Conservation (phyloP, 2,329 filamentous ascomycete genomes). For the Emergomyces orientalis region DNA sequence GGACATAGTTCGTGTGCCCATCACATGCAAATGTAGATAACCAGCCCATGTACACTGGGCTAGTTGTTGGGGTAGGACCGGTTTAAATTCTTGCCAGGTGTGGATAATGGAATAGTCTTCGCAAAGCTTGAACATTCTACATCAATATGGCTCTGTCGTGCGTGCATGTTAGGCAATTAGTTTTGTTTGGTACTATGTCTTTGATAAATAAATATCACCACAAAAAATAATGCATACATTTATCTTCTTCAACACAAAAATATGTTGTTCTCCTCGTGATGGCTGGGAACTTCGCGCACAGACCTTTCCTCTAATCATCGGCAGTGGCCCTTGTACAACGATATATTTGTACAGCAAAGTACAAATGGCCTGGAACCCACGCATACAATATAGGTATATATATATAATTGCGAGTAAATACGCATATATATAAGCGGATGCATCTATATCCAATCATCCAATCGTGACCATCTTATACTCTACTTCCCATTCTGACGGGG, state of each 20-base stretch:
- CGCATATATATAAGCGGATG: background rate
- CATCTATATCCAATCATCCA: background rate
- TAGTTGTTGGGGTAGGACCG: no score
- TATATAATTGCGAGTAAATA: background rate
- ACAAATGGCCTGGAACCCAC: background rate
- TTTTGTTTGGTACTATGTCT: no score
- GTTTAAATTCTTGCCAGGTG: no score
- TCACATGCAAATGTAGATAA: no score
- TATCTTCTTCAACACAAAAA: no score
- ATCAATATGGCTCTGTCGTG: no score
- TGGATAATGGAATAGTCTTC: no score
- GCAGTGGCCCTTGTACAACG: background rate
- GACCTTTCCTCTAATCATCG: background rate
- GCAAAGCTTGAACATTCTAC: no score
- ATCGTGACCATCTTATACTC: background rate
- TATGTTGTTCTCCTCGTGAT: background rate
- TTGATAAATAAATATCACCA: no score
- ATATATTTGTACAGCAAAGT: background rate
- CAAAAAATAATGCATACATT: background rate
- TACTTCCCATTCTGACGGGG: background rate
- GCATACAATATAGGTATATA: background rate
- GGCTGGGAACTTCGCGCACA: background rate
- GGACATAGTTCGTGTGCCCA: background rate
- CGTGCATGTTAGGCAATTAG: no score
- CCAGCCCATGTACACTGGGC: no score